Evolutionary conservation across 2,329 filamentous ascomycete species (phyloP), one percentile per base, ranked within the genome.

Genomic region (Cyclaneusma minus): DNA sequence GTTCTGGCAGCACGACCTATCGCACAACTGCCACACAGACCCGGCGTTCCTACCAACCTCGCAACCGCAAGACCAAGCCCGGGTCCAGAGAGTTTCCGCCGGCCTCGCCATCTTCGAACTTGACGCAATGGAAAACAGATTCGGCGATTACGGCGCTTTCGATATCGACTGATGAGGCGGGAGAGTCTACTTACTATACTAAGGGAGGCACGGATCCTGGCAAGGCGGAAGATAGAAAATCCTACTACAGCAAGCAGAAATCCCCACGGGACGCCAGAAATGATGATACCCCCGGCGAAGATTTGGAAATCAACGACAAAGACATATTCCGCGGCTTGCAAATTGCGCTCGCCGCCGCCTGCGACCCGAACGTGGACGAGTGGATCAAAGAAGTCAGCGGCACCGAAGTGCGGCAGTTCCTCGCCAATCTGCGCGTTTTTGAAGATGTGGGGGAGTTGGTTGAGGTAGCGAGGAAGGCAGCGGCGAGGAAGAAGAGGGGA

Each of bases 261-360:
- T 11, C n/a, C 18, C 8, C 18, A 20, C 18, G 18, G 18, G 8
- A 11, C 18, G 18, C 8, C 18, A 11, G 18, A 20, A 8, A 11
- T 11, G 18, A 11, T 11, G 18, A 20, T 20, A 8, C 18, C 18
- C 8, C 18, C n/a, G n/a, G 8, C 18, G 18, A 11, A 20, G 18
- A 8, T 20, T 26, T 14, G 13, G 41, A 50, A 18, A 56, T 66
- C 16, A 46, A 45, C 13, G 58, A 69, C 38, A 51, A 54, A 23
- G 61, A 67, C 38, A 58, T 71, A 3, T 52, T 70, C 25, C 52
- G 56, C 26, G 67, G 66, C 0, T 46, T 72, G 7, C 60, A 63
- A 32, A 56, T 70, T 20, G 64, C 64, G 4, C 56, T 62, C 16
- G 60, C 60, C 4, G 67, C 66, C 7, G 65, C 65, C 4, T 67